These are phyloP conservation scores for Oehlia diaphana DNA, from an alignment of 192 early-diverging fungal genomes.

Conservation along the genomic window DNA sequence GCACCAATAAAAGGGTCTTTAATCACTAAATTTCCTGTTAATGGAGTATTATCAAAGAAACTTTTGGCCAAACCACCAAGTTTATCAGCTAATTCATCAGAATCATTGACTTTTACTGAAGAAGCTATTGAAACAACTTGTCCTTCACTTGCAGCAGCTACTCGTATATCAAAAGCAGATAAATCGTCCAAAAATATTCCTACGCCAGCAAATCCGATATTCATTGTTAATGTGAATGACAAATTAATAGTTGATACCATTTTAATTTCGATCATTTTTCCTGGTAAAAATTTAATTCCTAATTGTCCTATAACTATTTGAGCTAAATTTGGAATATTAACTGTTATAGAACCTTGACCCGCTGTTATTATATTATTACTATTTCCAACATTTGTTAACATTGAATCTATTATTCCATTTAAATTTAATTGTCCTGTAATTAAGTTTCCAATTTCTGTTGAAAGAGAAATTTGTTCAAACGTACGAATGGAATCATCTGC, in stretches of 20 bases:
- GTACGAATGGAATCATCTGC: background rate
- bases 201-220: background rate
- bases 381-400: background rate
- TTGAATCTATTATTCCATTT: background rate
- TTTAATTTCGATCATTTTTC: background rate
- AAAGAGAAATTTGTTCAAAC: background rate
- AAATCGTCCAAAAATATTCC: slow-evolving; percentile 1
- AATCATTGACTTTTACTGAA: background rate
- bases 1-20: background rate
- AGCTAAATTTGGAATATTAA: background rate
- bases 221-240: slow-evolving; percentile 2
- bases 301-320: background rate
- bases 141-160: background rate
- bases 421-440: background rate
- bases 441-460: slow-evolving; percentile 6
- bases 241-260: background rate
- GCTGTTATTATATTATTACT: background rate
- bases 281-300: background rate
- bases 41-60: background rate
- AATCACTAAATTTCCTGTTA: background rate
- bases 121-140: background rate
- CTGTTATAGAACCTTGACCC: background rate
- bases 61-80: background rate
- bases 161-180: background rate
- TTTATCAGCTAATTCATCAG: background rate